These are phyloP conservation scores for Monilinia aucupariae DNA, from an alignment of 2,329 filamentous ascomycete genomes.

Conservation along the genomic window DNA sequence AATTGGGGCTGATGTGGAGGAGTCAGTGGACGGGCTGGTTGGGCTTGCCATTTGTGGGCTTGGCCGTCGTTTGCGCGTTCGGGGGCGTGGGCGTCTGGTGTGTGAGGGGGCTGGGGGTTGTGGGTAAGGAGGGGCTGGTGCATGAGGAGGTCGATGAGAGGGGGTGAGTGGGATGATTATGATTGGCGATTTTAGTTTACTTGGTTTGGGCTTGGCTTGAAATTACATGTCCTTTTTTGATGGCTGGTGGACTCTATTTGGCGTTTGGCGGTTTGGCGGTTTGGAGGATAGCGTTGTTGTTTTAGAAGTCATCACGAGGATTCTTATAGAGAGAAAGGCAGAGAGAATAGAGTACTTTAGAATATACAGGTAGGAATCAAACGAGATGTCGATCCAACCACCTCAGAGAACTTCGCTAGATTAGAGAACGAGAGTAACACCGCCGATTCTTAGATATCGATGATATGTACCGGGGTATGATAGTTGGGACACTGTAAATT, in stretches of 20 bases:
- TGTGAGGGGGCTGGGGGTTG: background rate
- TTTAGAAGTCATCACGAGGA: background rate
- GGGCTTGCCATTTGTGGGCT: slow-evolving; percentile 29
- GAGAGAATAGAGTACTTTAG: no score
- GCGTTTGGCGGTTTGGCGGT: no score
- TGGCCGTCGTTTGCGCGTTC: background rate
- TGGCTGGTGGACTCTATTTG: no score
- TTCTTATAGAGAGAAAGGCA: background rate
- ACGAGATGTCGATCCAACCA: background rate
- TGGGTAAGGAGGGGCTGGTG: background rate
- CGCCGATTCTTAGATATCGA: no score
- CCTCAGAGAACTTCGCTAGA: no score
- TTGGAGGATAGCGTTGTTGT: background rate
- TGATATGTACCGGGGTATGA: no score
- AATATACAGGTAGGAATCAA: background rate
- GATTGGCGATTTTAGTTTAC: background rate
- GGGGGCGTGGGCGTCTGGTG: slow-evolving; percentile 6
- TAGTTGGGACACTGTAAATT: no score
- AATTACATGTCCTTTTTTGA: background rate
- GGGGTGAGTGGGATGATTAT: background rate
- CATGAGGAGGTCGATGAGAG: background rate
- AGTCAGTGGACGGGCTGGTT: slow-evolving; percentile 23
- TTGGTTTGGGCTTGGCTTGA: background rate
- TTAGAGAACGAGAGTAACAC: no score
- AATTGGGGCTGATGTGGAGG: slow-evolving; percentile 26